These are phyloP conservation scores for Pichia inconspicua DNA, from an alignment of 1,139 yeast species.

Conservation along the genomic window DNA sequence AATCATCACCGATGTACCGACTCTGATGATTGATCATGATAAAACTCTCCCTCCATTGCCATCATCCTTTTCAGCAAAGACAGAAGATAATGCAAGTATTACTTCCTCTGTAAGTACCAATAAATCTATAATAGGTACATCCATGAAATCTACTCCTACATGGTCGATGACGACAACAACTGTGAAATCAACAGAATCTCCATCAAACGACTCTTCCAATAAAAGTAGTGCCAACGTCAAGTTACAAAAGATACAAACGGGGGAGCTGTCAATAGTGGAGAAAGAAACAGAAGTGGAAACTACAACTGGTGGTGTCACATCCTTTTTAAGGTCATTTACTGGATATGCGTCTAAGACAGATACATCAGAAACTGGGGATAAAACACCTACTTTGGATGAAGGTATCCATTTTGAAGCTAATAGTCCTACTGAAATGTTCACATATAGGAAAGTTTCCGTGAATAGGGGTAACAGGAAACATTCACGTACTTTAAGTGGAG, in stretches of 20 bases:
- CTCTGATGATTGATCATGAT: conserved; percentile 4
- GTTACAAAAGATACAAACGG: background rate
- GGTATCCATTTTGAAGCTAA: conserved; percentile 11
- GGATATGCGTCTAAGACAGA: conserved; percentile 2
- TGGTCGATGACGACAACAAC: conserved; percentile 8
- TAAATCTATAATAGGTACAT: conserved; percentile 5
- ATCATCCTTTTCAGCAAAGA: background rate
- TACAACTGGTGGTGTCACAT: background rate
- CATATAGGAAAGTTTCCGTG: conserved; percentile 33
- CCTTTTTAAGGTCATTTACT: conserved; percentile 3
- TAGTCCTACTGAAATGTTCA: conserved; percentile 33
- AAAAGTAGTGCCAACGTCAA: background rate
- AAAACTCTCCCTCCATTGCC: conserved; percentile 11
- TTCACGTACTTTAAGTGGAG: conserved; percentile 12
- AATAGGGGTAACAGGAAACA: background rate
- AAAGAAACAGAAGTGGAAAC: background rate
- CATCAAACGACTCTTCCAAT: background rate
- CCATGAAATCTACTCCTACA: conserved; percentile 7
- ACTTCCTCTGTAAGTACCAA: background rate
- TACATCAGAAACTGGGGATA: background rate
- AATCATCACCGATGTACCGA: conserved; percentile 17
- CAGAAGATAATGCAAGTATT: conserved; percentile 1
- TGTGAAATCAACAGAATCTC: background rate
- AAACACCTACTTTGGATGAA: conserved; percentile 1
- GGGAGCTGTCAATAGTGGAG: background rate